phyloP scores from a whole-genome alignment of 208 protist genomes.

The Balamuthia mandrillaris region DNA sequence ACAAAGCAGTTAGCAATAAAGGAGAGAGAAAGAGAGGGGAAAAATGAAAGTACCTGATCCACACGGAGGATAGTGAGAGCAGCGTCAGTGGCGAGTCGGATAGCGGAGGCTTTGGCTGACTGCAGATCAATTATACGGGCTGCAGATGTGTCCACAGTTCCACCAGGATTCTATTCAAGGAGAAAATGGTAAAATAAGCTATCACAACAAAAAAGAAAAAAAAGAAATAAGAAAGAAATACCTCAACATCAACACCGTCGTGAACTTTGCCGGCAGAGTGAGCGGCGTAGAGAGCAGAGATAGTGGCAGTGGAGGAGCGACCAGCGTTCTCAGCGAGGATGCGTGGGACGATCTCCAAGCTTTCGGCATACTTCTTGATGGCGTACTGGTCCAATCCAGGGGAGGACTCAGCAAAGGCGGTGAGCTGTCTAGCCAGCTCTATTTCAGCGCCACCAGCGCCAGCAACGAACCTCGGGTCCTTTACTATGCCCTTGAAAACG shows the following conservation, averaged over 20 bases:
- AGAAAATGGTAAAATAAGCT: neutral
- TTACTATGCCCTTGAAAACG: constrained; percentile 89
- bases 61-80: constrained; percentile 92
- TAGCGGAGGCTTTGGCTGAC: constrained; percentile 81
- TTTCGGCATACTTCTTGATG: constrained; percentile 94
- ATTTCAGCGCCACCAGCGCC: constrained; percentile 97
- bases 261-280: constrained; percentile 86
- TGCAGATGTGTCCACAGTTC: constrained; percentile 78
- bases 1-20: neutral
- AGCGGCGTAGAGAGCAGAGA: constrained; percentile 91
- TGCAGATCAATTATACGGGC: constrained; percentile 89
- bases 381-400: constrained; percentile 96
- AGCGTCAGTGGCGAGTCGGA: constrained; percentile 92
- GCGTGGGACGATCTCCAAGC: constrained; percentile 93
- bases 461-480: constrained; percentile 85
- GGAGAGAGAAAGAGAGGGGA: no score
- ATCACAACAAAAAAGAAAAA: neutral
- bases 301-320: constrained; percentile 88
- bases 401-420: constrained; percentile 46
- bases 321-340: constrained; percentile 97
- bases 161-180: constrained; percentile 52
- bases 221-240: neutral
- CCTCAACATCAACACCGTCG: constrained; percentile 89
- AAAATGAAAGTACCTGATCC: constrained; percentile 67
- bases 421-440: constrained; percentile 74